These are phyloP conservation scores for Murraya koenigii DNA, from an alignment of 345 rosid genomes.

Conservation along the genomic window DNA sequence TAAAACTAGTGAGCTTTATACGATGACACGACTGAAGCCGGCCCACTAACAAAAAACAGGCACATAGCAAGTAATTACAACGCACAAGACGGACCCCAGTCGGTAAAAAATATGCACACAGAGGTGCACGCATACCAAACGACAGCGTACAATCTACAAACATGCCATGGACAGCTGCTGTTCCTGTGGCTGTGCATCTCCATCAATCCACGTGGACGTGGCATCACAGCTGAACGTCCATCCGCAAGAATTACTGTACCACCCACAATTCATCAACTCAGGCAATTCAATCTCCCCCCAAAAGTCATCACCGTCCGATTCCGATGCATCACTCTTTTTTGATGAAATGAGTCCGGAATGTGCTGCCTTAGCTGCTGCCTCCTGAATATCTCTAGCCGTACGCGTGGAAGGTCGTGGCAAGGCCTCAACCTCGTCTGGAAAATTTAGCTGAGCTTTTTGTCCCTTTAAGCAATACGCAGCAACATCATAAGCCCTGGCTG, in stretches of 20 bases:
- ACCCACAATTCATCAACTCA: constrained; percentile 41
- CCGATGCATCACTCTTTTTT: constrained; percentile 22
- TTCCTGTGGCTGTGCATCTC: constrained; percentile 33
- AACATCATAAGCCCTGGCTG: constrained; percentile 80
- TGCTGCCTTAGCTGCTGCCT: constrained; percentile 76
- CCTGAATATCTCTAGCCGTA: constrained; percentile 71
- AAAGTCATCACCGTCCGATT: constrained; percentile 42
- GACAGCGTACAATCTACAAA: constrained; percentile 22
- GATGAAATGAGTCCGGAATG: constrained; percentile 19
- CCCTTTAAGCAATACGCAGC: constrained; percentile 79
- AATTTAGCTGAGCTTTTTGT: constrained; percentile 73
- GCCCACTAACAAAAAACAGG: not conserved
- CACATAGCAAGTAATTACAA: too few relatives aligned
- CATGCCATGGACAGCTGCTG: constrained; percentile 46
- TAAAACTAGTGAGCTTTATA: not conserved
- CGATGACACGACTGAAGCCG: not conserved
- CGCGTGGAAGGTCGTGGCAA: constrained; percentile 58
- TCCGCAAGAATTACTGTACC: constrained; percentile 32
- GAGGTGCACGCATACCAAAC: not conserved
- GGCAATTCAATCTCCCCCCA: constrained; percentile 83
- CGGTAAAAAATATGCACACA: not conserved
- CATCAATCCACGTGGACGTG: constrained; percentile 53
- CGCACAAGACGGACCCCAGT: not conserved
- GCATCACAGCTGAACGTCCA: constrained; percentile 41
- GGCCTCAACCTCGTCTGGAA: constrained; percentile 63